These are phyloP conservation scores for Boletus rex-veris DNA, from an alignment of 768 basidiomycete species.

Conservation along the genomic window DNA sequence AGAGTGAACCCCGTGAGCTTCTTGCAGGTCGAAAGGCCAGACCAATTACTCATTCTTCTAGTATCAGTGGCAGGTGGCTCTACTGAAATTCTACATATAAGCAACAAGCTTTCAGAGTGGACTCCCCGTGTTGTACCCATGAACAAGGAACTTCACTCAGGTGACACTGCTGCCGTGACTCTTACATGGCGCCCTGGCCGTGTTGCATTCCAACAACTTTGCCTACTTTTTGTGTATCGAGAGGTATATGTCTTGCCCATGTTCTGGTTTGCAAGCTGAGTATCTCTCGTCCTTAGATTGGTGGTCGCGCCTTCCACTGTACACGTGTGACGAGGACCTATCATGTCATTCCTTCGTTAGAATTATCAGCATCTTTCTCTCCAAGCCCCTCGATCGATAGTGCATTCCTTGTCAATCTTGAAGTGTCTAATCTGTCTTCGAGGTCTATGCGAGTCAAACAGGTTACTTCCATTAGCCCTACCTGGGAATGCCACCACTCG, in stretches of 20 bases:
- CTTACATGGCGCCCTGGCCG: slow-evolving; percentile 52
- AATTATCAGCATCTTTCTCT: slow-evolving; percentile 46
- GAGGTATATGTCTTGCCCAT: slow-evolving; percentile 39
- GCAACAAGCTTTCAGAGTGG: slow-evolving; percentile 50
- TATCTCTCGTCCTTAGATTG: slow-evolving; percentile 35
- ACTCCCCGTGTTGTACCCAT: slow-evolving; percentile 48
- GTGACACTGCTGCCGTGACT: slow-evolving; percentile 48
- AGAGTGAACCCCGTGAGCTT: slow-evolving; percentile 20
- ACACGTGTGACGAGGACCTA: slow-evolving; percentile 52
- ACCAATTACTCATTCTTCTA: slow-evolving; percentile 9
- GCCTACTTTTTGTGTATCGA: slow-evolving; percentile 64
- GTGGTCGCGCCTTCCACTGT: slow-evolving; percentile 52
- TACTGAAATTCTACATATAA: slow-evolving; percentile 42
- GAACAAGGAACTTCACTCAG: slow-evolving; percentile 39
- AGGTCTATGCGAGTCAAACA: slow-evolving; percentile 49
- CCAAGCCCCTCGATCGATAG: slow-evolving; percentile 49
- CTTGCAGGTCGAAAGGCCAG: neutral
- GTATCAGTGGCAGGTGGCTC: slow-evolving; percentile 13
- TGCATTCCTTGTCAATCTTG: slow-evolving; percentile 51
- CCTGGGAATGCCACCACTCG: slow-evolving; percentile 56
- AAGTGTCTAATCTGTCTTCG: slow-evolving; percentile 50
- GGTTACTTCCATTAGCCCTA: slow-evolving; percentile 62
- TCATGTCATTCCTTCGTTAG: slow-evolving; percentile 59
- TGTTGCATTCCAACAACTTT: slow-evolving; percentile 49
- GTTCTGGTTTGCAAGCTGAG: neutral